Evolutionary conservation across 2,329 filamentous ascomycete genomes (phyloP).

Genomic region (Xylariaceae sp.): DNA sequence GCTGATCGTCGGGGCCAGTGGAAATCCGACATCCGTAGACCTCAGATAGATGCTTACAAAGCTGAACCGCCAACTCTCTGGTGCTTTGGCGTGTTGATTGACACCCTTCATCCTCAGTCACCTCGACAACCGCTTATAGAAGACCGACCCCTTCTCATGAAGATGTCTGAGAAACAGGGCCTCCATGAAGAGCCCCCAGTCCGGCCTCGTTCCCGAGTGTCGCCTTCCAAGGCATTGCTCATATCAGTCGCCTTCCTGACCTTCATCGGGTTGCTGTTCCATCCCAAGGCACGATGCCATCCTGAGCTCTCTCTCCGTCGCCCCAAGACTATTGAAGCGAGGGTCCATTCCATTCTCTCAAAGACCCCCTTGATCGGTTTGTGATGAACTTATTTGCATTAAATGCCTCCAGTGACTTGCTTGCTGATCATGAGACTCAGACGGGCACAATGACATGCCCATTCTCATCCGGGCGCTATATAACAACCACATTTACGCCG

Average conservation of each 20-base stretch:
- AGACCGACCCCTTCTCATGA: neutral
- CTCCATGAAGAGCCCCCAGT: constrained; percentile 7
- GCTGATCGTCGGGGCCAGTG: neutral
- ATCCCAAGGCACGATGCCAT: constrained; percentile 22
- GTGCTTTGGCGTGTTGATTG: neutral
- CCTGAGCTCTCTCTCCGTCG: constrained; percentile 25
- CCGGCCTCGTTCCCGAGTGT: constrained; percentile 14
- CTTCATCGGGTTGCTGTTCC: constrained; percentile 25
- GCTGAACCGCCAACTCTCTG: neutral
- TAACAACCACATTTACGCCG: constrained; percentile 71
- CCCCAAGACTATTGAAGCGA: constrained; percentile 38
- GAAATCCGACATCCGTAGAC: no score
- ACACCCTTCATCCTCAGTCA: neutral
- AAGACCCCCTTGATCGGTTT: constrained; percentile 47
- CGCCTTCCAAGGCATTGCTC: constrained; percentile 19
- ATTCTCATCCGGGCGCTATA: constrained; percentile 62
- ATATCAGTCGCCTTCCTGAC: constrained; percentile 21
- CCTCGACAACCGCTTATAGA: neutral
- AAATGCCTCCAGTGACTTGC: neutral
- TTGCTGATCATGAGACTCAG: constrained; percentile 39
- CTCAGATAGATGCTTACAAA: no score
- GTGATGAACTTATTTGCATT: neutral
- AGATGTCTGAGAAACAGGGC: constrained; percentile 15
- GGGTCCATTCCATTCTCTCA: constrained; percentile 43
- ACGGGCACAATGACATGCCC: constrained; percentile 86